phyloP scores from a whole-genome alignment of 140 eudicot genomes.

The Ambrosia hybrid region DNA sequence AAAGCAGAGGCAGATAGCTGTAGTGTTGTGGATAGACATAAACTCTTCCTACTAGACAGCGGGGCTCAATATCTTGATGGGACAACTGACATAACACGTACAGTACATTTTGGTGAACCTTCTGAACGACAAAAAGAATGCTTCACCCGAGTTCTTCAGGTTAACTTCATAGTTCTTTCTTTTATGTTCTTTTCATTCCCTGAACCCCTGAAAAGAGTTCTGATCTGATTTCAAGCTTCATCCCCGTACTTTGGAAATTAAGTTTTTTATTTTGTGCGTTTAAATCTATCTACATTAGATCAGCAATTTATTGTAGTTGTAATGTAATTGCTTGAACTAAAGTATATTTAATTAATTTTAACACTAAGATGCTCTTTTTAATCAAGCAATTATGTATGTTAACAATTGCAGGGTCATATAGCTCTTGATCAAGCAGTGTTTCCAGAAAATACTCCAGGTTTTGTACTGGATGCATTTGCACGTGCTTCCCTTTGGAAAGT shows the following conservation, averaged over 20 bases:
- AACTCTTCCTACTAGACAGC: slow-evolving; percentile 83
- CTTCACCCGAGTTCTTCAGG: slow-evolving; percentile 96
- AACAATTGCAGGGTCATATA: slow-evolving; percentile 82
- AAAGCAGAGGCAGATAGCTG: slow-evolving; percentile 86
- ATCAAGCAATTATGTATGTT: background rate
- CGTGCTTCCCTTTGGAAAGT: slow-evolving; percentile 94
- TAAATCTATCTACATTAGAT: background rate
- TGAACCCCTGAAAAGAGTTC: no score
- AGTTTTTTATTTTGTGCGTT: no score
- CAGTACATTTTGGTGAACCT: slow-evolving; percentile 94
- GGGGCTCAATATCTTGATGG: slow-evolving; percentile 98
- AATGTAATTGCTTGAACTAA: no score
- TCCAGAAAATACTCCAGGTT: slow-evolving; percentile 93
- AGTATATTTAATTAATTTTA: background rate
- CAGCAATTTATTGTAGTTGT: no score
- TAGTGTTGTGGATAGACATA: slow-evolving; percentile 67
- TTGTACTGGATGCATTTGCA: slow-evolving; percentile 96
- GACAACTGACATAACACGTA: slow-evolving; percentile 92
- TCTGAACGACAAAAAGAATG: slow-evolving; percentile 86
- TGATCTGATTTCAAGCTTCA: no score
- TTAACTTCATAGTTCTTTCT: slow-evolving; percentile 14
- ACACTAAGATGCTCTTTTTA: background rate
- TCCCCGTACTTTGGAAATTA: no score
- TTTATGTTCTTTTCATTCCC: no score
- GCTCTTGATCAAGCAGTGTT: slow-evolving; percentile 95